These are phyloP conservation scores for Thymus quinquecostatus DNA, from an alignment of 257 asterid genomes.

Conservation along the genomic window DNA sequence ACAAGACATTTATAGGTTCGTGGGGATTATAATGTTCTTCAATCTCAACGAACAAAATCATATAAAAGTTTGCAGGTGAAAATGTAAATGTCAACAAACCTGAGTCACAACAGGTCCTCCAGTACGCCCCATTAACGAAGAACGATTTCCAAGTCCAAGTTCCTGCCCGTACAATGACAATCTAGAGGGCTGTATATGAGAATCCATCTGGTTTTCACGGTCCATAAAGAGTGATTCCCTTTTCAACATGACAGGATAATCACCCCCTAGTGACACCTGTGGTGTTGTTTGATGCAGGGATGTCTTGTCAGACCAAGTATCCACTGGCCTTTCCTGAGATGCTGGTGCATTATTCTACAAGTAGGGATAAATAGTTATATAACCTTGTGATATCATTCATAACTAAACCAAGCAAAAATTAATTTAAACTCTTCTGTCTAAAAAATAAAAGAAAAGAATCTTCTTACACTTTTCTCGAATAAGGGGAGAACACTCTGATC, in stretches of 20 bases:
- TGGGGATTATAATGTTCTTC: not conserved
- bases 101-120: slow-evolving; percentile 78
- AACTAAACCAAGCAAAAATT: slow-evolving; percentile 11
- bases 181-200: slow-evolving; percentile 49
- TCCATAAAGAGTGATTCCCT: slow-evolving; percentile 61
- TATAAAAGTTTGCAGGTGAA: not conserved
- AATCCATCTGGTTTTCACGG: slow-evolving; percentile 57
- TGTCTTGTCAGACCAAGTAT: slow-evolving; percentile 63
- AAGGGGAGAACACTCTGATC: slow-evolving; percentile 83
- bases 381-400: slow-evolving; percentile 9
- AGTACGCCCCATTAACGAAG: slow-evolving; percentile 55
- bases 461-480: slow-evolving; percentile 75
- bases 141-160: slow-evolving; percentile 56
- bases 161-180: slow-evolving; percentile 63
- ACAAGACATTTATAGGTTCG: slow-evolving; percentile 18
- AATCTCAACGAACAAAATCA: not conserved
- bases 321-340: slow-evolving; percentile 64
- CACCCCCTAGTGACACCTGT: slow-evolving; percentile 48
- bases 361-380: slow-evolving; percentile 18
- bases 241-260: slow-evolving; percentile 55
- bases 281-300: slow-evolving; percentile 45
- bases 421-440: slow-evolving; percentile 66
- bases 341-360: slow-evolving; percentile 55
- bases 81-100: slow-evolving; percentile 49
- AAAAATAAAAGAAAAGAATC: too few species aligned